A percentile compares a stretch with the other conserved stretches of the same genome.
Evolutionary conservation across 768 basidiomycete species (phyloP).

Genomic region (Hemileccinum impolitum): DNA sequence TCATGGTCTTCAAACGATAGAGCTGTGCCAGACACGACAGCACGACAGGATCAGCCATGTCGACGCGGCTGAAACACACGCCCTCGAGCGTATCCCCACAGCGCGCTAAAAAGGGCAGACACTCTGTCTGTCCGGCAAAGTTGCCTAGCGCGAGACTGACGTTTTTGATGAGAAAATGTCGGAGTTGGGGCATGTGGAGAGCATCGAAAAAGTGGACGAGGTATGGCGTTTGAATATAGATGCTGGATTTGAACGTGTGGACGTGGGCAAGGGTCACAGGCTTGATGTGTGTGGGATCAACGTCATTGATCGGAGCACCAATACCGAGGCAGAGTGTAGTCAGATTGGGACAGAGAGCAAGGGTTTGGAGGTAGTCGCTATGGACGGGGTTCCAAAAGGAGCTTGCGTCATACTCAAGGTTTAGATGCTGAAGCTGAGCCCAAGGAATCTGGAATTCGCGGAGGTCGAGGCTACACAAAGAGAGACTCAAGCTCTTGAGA

Average conservation of each 20-base stretch:
- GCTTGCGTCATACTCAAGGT: conserved; percentile 28
- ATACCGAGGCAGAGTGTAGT: conserved; percentile 27
- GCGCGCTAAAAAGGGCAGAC: conserved; percentile 23
- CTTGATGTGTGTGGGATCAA: conserved; percentile 8
- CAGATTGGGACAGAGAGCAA: conserved; percentile 26
- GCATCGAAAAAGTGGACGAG: conserved; percentile 25
- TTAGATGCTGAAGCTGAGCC: conserved; percentile 26
- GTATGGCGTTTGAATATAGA: conserved; percentile 28
- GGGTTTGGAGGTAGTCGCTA: conserved; percentile 25
- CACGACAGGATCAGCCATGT: conserved; percentile 19
- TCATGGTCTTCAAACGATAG: conserved; percentile 13
- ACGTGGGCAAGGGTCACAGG: conserved; percentile 28
- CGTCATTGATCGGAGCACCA: conserved; percentile 15
- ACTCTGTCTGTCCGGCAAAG: conserved; percentile 25
- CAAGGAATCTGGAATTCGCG: conserved; percentile 26
- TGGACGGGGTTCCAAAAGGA: conserved; percentile 29
- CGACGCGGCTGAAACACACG: conserved; percentile 20
- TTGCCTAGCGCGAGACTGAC: conserved; percentile 29
- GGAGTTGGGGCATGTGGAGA: conserved; percentile 22
- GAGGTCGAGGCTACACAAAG: conserved; percentile 29
- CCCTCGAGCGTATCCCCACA: conserved; percentile 29
- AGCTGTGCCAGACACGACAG: conserved; percentile 22
- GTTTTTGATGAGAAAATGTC: conserved; percentile 27
- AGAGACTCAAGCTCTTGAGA: conserved; percentile 26
- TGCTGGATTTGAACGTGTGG: conserved; percentile 24